phyloP scores from a whole-genome alignment of 345 rosid species.

The Capsella bursapastoris region DNA sequence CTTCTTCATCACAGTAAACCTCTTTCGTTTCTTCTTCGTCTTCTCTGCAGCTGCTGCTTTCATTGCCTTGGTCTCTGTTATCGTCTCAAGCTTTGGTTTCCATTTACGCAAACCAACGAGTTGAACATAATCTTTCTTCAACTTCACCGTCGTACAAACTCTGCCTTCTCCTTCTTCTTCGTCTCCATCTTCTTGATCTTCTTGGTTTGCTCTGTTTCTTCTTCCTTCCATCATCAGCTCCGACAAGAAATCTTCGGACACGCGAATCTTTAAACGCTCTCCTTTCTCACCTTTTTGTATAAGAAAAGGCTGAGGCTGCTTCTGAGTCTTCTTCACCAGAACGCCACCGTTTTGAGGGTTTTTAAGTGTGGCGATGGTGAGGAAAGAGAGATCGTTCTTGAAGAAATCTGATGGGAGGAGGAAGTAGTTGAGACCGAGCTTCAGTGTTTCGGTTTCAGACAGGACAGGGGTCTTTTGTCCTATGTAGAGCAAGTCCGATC shows the following conservation, averaged over 20 bases:
- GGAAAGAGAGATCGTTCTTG: slow-evolving; percentile 66
- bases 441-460: slow-evolving; percentile 67
- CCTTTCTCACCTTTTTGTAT: slow-evolving; percentile 66
- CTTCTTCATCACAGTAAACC: slow-evolving; percentile 56
- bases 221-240: slow-evolving; percentile 59
- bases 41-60: slow-evolving; percentile 41
- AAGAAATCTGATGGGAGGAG: slow-evolving; percentile 80
- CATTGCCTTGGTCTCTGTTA: slow-evolving; percentile 55
- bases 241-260: slow-evolving; percentile 79
- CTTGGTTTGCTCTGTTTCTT: neutral
- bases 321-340: slow-evolving; percentile 37
- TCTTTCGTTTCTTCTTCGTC: slow-evolving; percentile 37
- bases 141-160: slow-evolving; percentile 70
- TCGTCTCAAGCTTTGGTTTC: slow-evolving; percentile 89
- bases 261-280: slow-evolving; percentile 66
- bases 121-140: slow-evolving; percentile 66
- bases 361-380: slow-evolving; percentile 64
- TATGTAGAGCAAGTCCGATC: slow-evolving; percentile 76
- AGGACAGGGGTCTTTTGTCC: slow-evolving; percentile 80
- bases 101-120: slow-evolving; percentile 64
- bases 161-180: slow-evolving; percentile 30
- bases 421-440: slow-evolving; percentile 75
- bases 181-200: slow-evolving; percentile 2
- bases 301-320: slow-evolving; percentile 56
- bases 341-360: slow-evolving; percentile 27